Conservation (phyloP, 371 early-diverging fungal species). For the Mucor sp. region DNA sequence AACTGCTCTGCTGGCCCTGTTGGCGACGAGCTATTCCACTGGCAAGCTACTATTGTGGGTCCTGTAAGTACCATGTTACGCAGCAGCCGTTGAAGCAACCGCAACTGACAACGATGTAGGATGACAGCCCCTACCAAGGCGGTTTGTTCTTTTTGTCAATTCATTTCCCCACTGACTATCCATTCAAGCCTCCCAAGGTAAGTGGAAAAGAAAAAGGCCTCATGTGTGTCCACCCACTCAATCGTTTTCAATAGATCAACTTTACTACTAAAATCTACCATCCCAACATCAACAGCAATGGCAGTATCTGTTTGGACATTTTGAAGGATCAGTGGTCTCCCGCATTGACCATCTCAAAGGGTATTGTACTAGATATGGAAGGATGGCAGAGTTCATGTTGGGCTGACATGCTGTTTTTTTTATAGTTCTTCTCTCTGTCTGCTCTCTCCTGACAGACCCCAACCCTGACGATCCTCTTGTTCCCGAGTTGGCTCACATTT, state of each 20-base stretch:
- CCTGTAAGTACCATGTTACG: constrained; percentile 44
- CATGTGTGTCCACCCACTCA: not conserved
- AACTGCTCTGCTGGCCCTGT: constrained; percentile 94
- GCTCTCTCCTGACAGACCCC: constrained; percentile 98
- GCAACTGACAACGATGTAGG: constrained; percentile 7
- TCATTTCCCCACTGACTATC: constrained; percentile 99
- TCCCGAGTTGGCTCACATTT: constrained; percentile 96
- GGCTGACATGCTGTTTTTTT: not conserved
- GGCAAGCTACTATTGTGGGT: constrained; percentile 98
- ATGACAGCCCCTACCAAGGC: constrained; percentile 76
- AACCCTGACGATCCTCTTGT: constrained; percentile 96
- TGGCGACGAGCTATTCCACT: constrained; percentile 89
- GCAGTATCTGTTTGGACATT: constrained; percentile 98
- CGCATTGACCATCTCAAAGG: constrained; percentile 97
- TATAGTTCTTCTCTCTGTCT: constrained; percentile 95
- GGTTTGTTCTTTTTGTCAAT: constrained; percentile 99
- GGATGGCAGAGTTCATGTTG: not conserved
- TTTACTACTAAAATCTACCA: constrained; percentile 98
- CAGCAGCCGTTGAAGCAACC: not conserved
- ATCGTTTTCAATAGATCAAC: constrained; percentile 81
- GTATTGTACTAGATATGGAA: constrained; percentile 38
- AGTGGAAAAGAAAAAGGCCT: not conserved
- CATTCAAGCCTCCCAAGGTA: constrained; percentile 99
- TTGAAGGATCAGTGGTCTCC: constrained; percentile 99
- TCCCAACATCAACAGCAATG: constrained; percentile 98